Evolutionary conservation across 805 yeast species (phyloP), one percentile per base, ranked within the genome.

Genomic region (Metschnikowia colocasiae): DNA sequence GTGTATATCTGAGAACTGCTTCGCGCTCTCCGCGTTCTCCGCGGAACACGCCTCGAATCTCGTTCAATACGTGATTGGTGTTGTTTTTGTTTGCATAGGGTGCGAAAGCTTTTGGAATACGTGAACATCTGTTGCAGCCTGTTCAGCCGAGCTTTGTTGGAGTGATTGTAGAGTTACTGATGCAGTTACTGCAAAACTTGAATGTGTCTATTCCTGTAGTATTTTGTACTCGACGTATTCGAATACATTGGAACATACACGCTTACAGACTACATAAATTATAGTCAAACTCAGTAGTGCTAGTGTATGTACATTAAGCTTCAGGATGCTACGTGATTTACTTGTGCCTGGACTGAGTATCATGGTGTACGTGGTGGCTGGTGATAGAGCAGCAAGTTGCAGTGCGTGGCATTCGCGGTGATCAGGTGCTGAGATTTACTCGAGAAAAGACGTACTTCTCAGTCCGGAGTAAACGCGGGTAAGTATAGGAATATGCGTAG

Each of bases 1-100:
- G 53, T 44, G 58, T 49, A 55, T 31, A 30, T 49, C 44, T 55
- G 49, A 53, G 58, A 48, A 52, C 51, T 27, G 40, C 37, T 19
- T 43, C 36, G 38, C 35, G 40, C 49, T 23, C 46, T 46, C 44
- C 51, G 51, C 52, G 41, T 39, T 33, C 38, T 32, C 43, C 45
- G 39, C 45, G 42, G 19, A 29, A 39, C 42, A 27, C 34, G 42
- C 33, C 19, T 30, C 16, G 25, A 23, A 12, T 23, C 16, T 15
- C 34, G 26, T 13, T 20, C 26, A n/a, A 9, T 29, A 29, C 42
- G 42, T 39, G 42, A 27, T 29, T 39, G 18, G 34, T 18, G 15
- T 30, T 27, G 31, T 36, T 23, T 19, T 15, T 20, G 40, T 36
- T 36, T 36, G 40, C 38, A 9, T 35, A 15, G 38, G 18, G 38